phyloP scores from a whole-genome alignment of 441 rosid genomes.

The Jatropha podagrica region DNA sequence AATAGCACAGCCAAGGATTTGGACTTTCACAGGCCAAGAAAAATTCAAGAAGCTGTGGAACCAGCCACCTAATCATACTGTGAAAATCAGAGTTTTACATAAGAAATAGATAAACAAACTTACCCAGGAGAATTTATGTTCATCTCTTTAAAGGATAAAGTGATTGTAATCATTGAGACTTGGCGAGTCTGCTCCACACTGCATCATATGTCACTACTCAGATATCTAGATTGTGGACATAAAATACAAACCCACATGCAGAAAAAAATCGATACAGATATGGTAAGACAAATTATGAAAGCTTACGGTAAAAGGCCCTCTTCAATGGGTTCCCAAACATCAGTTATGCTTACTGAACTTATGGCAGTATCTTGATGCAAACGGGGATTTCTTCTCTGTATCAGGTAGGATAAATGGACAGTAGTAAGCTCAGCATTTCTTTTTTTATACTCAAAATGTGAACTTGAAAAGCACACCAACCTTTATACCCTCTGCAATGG shows the following conservation, averaged over 20 bases:
- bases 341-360: constrained; percentile 83
- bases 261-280: background rate
- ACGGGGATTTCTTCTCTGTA: constrained; percentile 72
- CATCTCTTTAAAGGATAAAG: constrained; percentile 72
- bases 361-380: constrained; percentile 85
- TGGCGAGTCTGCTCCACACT: constrained; percentile 94
- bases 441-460: background rate
- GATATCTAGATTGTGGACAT: background rate
- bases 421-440: constrained; percentile 7
- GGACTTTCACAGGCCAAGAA: background rate
- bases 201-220: constrained; percentile 30
- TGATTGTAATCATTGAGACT: constrained; percentile 90
- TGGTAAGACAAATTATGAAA: constrained; percentile 11
- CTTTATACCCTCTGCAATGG: constrained; percentile 82
- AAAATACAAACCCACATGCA: background rate
- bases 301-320: constrained; percentile 92
- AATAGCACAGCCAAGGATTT: background rate
- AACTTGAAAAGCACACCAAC: constrained; percentile 32
- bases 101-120: constrained; percentile 19
- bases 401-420: constrained; percentile 14
- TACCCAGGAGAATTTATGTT: constrained; percentile 78
- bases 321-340: constrained; percentile 92
- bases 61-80: background rate
- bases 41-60: background rate
- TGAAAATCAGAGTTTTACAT: background rate